Conservation (phyloP, 2,329 filamentous ascomycete species). For the Falciphora oryzae region DNA sequence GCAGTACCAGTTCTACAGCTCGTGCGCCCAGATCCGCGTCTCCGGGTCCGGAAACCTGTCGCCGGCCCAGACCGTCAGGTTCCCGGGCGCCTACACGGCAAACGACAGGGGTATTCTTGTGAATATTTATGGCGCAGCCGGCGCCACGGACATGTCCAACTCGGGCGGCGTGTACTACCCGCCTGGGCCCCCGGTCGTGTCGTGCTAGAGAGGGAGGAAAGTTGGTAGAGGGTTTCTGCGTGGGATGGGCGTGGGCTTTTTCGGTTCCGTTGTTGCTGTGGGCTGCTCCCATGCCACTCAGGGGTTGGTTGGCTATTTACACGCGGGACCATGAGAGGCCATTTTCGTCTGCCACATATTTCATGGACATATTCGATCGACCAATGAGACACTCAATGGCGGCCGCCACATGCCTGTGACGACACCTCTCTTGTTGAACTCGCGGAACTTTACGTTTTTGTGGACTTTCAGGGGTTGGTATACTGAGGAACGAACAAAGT, state of each 20-base stretch:
- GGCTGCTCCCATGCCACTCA: too few species aligned
- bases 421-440: too few species aligned
- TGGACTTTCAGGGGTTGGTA: too few species aligned
- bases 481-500: too few species aligned
- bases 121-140: slow-evolving; percentile 40
- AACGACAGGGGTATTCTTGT: slow-evolving; percentile 38
- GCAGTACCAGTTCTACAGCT: slow-evolving; percentile 15
- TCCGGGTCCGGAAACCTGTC: slow-evolving; percentile 32
- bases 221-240: background rate
- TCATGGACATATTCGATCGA: too few species aligned
- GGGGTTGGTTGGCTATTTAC: too few species aligned
- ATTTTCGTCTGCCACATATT: too few species aligned
- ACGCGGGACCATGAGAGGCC: too few species aligned
- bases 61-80: slow-evolving; percentile 32
- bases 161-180: slow-evolving; percentile 32
- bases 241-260: background rate
- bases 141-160: slow-evolving; percentile 33
- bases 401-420: too few species aligned
- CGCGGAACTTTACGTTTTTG: too few species aligned
- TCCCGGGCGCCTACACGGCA: slow-evolving; percentile 39
- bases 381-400: too few species aligned
- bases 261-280: background rate
- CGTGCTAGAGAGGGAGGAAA: slow-evolving; percentile 24
- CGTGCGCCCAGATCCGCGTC: slow-evolving; percentile 29
- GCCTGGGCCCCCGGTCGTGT: slow-evolving; percentile 29